These are phyloP conservation scores for Trichosanthes truncata DNA, from an alignment of 306 rosid species.

Conservation along the genomic window DNA sequence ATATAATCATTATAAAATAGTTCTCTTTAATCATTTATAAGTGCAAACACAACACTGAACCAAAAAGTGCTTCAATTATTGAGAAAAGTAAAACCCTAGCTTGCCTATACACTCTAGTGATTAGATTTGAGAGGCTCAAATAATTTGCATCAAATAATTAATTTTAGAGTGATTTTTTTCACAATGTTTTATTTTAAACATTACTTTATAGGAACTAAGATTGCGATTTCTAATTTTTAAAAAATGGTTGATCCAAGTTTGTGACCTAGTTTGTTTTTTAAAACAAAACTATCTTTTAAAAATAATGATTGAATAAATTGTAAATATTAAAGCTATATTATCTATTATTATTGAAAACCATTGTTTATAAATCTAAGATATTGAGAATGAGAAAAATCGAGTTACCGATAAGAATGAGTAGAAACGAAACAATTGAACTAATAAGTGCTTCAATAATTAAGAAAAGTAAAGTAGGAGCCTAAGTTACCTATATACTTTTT, in stretches of 20 bases:
- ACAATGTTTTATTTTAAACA: not conserved
- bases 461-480: not conserved
- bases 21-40: not conserved
- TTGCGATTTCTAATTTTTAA: not conserved
- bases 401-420: not conserved
- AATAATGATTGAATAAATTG: too few relatives aligned
- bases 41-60: not conserved
- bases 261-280: not conserved
- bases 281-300: too few relatives aligned
- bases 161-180: not conserved
- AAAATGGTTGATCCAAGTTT: not conserved
- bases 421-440: not conserved
- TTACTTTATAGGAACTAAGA: not conserved
- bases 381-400: not conserved
- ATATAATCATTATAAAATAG: not conserved
- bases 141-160: not conserved
- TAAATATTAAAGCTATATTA: not conserved
- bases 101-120: not conserved
- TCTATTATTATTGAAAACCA: not conserved
- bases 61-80: constrained; percentile 1
- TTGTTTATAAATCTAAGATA: not conserved
- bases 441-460: not conserved
- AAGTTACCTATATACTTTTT: too few relatives aligned
- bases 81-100: not conserved
- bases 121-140: not conserved